These are phyloP conservation scores for Hyaloperonospora arabidopsidis DNA, from an alignment of 352 stramenopile species.

Conservation along the genomic window DNA sequence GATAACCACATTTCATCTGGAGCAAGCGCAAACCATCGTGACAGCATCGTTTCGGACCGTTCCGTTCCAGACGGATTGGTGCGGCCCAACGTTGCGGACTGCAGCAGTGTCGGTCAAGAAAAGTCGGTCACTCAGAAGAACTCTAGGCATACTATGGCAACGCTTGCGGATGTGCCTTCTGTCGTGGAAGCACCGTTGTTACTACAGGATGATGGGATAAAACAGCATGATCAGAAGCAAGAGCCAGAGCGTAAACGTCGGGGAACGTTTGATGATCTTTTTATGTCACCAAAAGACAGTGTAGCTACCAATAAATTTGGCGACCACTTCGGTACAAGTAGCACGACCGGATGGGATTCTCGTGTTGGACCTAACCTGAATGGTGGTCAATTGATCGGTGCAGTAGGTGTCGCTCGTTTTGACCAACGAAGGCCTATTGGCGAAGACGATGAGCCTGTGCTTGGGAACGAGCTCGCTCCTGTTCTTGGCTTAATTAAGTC, in stretches of 20 bases:
- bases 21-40: not conserved
- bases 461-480: slow-evolving; percentile 5
- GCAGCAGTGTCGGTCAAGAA: slow-evolving; percentile 9
- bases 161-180: slow-evolving; percentile 8
- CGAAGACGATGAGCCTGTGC: slow-evolving; percentile 21
- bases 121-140: slow-evolving; percentile 4
- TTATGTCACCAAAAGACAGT: slow-evolving; percentile 47
- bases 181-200: slow-evolving; percentile 6
- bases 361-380: slow-evolving; percentile 10
- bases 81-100: slow-evolving; percentile 28
- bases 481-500: not conserved
- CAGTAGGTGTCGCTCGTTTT: slow-evolving; percentile 48
- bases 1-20: not conserved
- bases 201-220: not conserved
- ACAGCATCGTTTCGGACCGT: slow-evolving; percentile 2
- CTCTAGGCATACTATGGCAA: slow-evolving; percentile 34
- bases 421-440: slow-evolving; percentile 30
- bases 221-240: slow-evolving; percentile 5
- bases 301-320: slow-evolving; percentile 1
- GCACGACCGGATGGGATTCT: slow-evolving; percentile 11
- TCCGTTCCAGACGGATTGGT: slow-evolving; percentile 7
- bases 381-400: slow-evolving; percentile 1
- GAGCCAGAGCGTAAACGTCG: slow-evolving; percentile 31
- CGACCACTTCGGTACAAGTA: slow-evolving; percentile 7
- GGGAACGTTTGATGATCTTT: slow-evolving; percentile 71